Evolutionary conservation across 176 grass and related monocot genomes (phyloP), one percentile per base, ranked within the genome.

Genomic region (Eleusine coracana): DNA sequence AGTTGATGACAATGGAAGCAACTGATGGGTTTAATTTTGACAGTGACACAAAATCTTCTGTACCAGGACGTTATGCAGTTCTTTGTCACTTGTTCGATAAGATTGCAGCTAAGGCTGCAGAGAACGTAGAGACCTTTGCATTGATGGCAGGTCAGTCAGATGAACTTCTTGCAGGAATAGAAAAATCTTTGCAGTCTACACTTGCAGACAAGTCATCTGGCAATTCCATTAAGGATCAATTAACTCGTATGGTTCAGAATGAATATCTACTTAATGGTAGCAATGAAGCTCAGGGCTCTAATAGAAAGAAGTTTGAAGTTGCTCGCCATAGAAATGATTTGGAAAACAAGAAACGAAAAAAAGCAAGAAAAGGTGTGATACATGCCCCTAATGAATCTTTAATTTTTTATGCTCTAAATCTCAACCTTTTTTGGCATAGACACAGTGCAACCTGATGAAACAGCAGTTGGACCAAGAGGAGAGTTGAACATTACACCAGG

Each of bases 91-190:
- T 83, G 50, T 95, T 98, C 58, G 93, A 86, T 72, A 95, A 88
- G 82, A 91, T 95, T 82, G 89, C 96, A 69, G 77, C 87, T 72
- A 98, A 88, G 72, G 96, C 92, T 89, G 89, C 96, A 78, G 87
- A 91, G 83, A 98, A 95, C 50, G 63, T 74, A 18, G 92, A 90
- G 28, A 71, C 87, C 67, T 93, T 91, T 83, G 59, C 84, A 50
- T 70, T 95, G 85, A 85, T 95, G 85, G 69, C 87, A 56, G 88
- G 61, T 72, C 90, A 93, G 62, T 86, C 92, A 45, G 96, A 85
- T 89, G 85, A 87, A 77, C 80, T 92, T 90, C 75, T 91, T 78
- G 87, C 91, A 63, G 86, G 82, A 88, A 85, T 98, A 40, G 92
- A 98, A 75, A 79, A 51, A 81, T 85, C 89, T 75, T 80, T 92